Percentiles rank a stretch among this genome's conserved stretches.
phyloP scores from a whole-genome alignment of 2,329 filamentous ascomycete genomes.

The Fusarium sp. region DNA sequence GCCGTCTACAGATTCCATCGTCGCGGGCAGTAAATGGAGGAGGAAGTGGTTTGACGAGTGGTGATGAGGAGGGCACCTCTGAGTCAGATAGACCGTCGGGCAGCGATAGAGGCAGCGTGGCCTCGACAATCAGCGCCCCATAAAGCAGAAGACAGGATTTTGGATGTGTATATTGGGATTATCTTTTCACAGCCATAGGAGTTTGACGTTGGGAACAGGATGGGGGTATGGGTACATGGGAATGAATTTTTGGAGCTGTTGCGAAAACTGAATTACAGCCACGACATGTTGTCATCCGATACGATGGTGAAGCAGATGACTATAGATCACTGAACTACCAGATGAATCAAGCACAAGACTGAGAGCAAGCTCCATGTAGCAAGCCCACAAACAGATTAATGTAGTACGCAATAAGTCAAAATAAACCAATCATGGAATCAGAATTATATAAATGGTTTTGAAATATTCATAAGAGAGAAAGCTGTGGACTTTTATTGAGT shows the following conservation, averaged over 20 bases:
- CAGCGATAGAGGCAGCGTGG: constrained; percentile 54
- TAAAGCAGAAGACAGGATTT: constrained; percentile 19
- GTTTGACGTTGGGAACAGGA: constrained; percentile 27
- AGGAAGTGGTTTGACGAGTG: constrained; percentile 44
- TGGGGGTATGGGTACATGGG: constrained; percentile 14
- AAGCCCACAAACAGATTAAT: neutral
- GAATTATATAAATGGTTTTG: no score
- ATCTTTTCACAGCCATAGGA: constrained; percentile 16
- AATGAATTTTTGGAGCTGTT: constrained; percentile 6
- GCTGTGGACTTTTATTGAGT: neutral
- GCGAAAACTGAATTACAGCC: neutral
- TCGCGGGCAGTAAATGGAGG: constrained; percentile 48
- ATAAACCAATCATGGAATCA: no score
- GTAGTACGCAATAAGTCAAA: no score
- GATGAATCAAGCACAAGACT: neutral
- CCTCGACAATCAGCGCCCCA: constrained; percentile 49
- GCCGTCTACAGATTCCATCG: constrained; percentile 49
- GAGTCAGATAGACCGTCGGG: constrained; percentile 53
- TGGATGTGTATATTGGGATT: constrained; percentile 18
- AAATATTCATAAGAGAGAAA: no score
- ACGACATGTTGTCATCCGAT: neutral
- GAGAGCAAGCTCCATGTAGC: neutral
- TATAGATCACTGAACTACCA: neutral
- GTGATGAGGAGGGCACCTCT: constrained; percentile 50
- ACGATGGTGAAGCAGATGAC: constrained; percentile 8